phyloP scores from a whole-genome alignment of 2,329 filamentous ascomycete genomes.

The Daldinia sp. region DNA sequence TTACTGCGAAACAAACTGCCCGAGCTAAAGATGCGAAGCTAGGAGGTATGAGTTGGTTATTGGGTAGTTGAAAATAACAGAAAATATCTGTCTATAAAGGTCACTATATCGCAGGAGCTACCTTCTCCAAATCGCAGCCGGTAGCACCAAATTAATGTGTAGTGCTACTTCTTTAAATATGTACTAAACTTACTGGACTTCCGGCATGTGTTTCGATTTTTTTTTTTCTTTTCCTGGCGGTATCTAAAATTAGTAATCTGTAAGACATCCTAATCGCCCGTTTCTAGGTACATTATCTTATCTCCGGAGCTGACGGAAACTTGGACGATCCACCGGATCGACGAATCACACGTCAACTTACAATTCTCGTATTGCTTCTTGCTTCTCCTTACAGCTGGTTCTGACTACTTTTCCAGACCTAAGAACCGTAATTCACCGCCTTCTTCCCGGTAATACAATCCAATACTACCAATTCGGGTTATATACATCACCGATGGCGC shows the following conservation, averaged over 20 bases:
- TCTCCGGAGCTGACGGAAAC: constrained; percentile 6
- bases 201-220: not conserved
- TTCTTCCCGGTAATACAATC: not conserved
- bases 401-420: not conserved
- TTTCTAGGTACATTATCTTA: constrained; percentile 1
- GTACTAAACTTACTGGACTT: not conserved
- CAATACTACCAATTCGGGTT: not conserved
- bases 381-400: not conserved
- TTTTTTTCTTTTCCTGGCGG: not conserved
- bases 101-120: not conserved
- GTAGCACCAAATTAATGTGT: constrained; percentile 1
- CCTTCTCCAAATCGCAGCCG: not conserved
- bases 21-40: not conserved
- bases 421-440: not conserved
- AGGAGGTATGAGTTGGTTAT: not conserved
- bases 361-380: not conserved
- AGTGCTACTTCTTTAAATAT: constrained; percentile 8
- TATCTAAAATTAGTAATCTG: constrained; percentile 12
- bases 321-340: not conserved
- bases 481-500: not conserved
- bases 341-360: not conserved
- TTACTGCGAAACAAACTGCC: not conserved
- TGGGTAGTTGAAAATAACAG: not conserved
- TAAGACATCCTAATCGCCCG: not conserved
- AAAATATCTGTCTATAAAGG: not conserved